Conservation (phyloP, 805 yeast genomes). For the Starmerella khaoyaiensis region DNA sequence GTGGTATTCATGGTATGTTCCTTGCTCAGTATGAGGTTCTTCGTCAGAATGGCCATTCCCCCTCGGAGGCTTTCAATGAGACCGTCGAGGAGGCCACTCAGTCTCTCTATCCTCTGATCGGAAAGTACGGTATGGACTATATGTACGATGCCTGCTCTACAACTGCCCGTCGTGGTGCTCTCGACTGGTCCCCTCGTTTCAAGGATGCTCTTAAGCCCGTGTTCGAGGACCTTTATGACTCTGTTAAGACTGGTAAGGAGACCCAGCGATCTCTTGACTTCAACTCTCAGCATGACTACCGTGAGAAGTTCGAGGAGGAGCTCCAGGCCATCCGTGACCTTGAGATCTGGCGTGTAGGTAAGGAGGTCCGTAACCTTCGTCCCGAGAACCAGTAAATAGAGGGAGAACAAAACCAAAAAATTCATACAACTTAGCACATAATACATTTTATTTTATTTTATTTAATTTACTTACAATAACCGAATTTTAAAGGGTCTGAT, state of each 20-base stretch:
- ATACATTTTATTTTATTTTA: not conserved
- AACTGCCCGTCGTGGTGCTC: conserved; percentile 99
- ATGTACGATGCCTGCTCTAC: conserved; percentile 99
- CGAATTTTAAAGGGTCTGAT: too few relatives aligned
- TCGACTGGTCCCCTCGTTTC: conserved; percentile 99
- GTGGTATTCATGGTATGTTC: conserved; percentile 99
- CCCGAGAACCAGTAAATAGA: conserved; percentile 86
- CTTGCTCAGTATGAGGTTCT: conserved; percentile 99
- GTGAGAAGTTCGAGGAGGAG: conserved; percentile 90
- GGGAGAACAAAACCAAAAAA: not conserved
- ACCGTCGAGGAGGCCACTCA: conserved; percentile 99
- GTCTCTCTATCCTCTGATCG: conserved; percentile 96
- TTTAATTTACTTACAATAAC: not conserved
- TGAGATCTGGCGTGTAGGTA: conserved; percentile 99
- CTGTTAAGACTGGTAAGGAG: conserved; percentile 92
- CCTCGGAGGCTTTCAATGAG: conserved; percentile 99
- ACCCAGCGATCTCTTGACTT: conserved; percentile 96
- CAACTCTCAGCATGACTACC: conserved; percentile 97
- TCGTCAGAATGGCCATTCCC: conserved; percentile 99
- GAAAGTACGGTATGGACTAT: conserved; percentile 99
- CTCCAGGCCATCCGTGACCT: conserved; percentile 84
- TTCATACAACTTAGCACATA: not conserved
- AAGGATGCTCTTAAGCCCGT: conserved; percentile 98
- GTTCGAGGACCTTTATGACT: conserved; percentile 87
- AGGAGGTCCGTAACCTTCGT: conserved; percentile 98